Percentiles rank a stretch among this genome's conserved stretches.
Conservation (phyloP, 140 eudicot genomes). For the Anethum foeniculum region DNA sequence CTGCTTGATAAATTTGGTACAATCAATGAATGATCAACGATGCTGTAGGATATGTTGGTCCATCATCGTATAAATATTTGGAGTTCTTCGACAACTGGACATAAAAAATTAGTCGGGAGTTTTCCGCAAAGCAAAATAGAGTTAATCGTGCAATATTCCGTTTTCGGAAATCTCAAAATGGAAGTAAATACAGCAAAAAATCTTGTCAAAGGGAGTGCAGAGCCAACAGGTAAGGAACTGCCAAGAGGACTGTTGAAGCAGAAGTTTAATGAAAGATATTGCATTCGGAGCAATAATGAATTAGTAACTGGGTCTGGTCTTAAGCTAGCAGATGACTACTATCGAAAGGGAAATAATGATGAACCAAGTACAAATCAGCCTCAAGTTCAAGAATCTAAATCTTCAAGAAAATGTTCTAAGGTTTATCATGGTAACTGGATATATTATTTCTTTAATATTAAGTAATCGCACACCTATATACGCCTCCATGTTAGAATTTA, state of each 20-base stretch:
- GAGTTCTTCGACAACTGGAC: background rate
- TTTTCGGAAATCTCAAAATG: background rate
- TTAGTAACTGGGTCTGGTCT: background rate
- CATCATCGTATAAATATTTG: background rate
- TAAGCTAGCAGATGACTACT: background rate
- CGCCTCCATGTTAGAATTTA: background rate
- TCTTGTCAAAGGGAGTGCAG: slow-evolving; percentile 10
- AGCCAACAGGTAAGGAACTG: background rate
- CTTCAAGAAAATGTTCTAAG: background rate
- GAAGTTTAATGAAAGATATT: slow-evolving; percentile 8
- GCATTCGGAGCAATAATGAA: background rate
- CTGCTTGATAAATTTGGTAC: background rate
- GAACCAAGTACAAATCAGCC: background rate
- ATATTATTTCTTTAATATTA: background rate
- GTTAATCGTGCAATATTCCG: background rate
- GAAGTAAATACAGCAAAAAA: background rate
- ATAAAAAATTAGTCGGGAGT: slow-evolving; percentile 3
- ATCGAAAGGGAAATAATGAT: slow-evolving; percentile 1
- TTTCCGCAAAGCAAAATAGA: slow-evolving; percentile 5
- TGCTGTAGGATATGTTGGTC: background rate
- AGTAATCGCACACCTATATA: background rate
- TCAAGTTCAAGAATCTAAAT: slow-evolving; percentile 5
- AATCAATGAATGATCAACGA: slow-evolving; percentile 8
- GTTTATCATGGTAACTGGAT: background rate
- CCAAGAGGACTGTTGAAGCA: slow-evolving; percentile 9